Evolutionary conservation across 176 grass and related monocot species (phyloP).

Genomic region (Oryza officinalis): DNA sequence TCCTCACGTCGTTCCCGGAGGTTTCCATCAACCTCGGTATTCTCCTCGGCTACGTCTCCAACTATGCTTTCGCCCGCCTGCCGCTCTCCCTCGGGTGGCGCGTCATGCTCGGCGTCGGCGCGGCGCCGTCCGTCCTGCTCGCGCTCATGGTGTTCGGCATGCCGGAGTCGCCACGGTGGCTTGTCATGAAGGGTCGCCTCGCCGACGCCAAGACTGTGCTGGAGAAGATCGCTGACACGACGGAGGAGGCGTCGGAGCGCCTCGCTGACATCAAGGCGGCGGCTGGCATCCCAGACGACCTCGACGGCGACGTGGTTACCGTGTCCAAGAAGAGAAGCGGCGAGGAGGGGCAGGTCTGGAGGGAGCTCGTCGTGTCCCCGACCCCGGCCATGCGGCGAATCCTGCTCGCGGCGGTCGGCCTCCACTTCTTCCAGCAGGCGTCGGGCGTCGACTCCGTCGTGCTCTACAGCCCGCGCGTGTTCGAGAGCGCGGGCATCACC

Average conservation of each 20-base stretch:
- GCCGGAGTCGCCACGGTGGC: conserved; percentile 77
- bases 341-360: conserved; percentile 58
- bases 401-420: conserved; percentile 41
- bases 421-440: conserved; percentile 72
- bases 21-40: conserved; percentile 72
- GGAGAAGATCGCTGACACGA: conserved; percentile 43
- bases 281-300: conserved; percentile 43
- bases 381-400: conserved; percentile 48
- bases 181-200: conserved; percentile 67
- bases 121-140: conserved; percentile 52
- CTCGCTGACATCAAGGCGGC: conserved; percentile 60
- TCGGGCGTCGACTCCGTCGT: conserved; percentile 68
- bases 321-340: conserved; percentile 25
- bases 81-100: conserved; percentile 57
- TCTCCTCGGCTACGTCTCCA: conserved; percentile 67
- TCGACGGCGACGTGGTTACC: conserved; percentile 46
- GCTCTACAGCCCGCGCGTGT: conserved; percentile 68
- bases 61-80: conserved; percentile 52
- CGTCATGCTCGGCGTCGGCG: conserved; percentile 71
- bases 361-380: conserved; percentile 48
- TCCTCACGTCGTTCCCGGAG: conserved; percentile 62
- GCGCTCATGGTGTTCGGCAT: conserved; percentile 48
- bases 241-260: conserved; percentile 50
- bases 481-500: conserved; percentile 54
- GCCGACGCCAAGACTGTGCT: conserved; percentile 57